These are phyloP conservation scores for Miscanthus lutarioriparius DNA, from an alignment of 176 grass and related monocot genomes.

Conservation along the genomic window DNA sequence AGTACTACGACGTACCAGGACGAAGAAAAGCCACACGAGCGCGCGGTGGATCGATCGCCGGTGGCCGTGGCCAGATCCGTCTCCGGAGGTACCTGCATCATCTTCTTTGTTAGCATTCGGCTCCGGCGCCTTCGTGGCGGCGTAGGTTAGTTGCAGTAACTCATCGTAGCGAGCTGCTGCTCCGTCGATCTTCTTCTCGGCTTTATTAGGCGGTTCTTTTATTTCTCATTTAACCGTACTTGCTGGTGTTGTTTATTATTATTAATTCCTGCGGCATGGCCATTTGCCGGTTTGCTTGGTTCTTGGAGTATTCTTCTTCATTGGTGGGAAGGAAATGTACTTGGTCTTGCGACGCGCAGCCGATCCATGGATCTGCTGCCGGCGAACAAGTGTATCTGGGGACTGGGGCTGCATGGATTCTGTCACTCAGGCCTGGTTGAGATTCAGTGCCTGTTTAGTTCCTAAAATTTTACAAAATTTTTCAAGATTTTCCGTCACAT, in stretches of 20 bases:
- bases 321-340: constrained; percentile 4
- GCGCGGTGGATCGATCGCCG: neutral
- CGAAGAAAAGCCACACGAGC: neutral
- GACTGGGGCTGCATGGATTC: constrained; percentile 45
- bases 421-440: too few species aligned
- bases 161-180: constrained; percentile 29
- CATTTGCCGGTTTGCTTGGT: constrained; percentile 32
- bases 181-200: constrained; percentile 4
- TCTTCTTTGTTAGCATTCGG: constrained; percentile 19
- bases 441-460: too few species aligned
- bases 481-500: too few species aligned
- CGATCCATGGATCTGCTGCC: neutral
- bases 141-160: constrained; percentile 36
- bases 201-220: constrained; percentile 22
- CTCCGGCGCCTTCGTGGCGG: neutral
- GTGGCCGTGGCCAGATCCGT: constrained; percentile 8
- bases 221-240: constrained; percentile 7
- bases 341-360: constrained; percentile 1
- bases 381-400: constrained; percentile 17
- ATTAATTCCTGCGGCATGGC: constrained; percentile 34
- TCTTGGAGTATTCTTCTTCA: constrained; percentile 27
- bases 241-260: constrained; percentile 34
- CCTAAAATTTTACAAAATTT: too few species aligned
- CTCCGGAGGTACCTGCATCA: constrained; percentile 12
- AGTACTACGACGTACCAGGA: too few species aligned